These are phyloP conservation scores for Cutaneotrichosporon cutaneum DNA, from an alignment of 1,284 basidiomycete genomes.

Conservation along the genomic window DNA sequence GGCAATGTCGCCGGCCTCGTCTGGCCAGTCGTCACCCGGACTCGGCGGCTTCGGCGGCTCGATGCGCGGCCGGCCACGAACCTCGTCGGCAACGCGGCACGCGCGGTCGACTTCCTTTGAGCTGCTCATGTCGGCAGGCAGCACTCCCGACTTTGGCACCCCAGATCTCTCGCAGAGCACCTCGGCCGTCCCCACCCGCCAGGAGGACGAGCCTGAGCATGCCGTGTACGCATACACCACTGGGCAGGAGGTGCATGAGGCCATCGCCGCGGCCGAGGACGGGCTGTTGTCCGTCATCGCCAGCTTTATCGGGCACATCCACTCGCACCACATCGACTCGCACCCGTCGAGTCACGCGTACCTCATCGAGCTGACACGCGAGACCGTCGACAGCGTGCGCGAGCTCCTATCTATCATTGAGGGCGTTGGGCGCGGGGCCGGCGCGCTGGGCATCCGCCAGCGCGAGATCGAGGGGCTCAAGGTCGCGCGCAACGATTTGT, in stretches of 20 bases:
- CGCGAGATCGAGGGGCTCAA: slow-evolving; percentile 61
- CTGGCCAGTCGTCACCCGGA: slow-evolving; percentile 29
- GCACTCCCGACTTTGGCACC: slow-evolving; percentile 14
- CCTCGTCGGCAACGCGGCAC: slow-evolving; percentile 1
- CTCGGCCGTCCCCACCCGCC: not conserved
- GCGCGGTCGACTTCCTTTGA: slow-evolving; percentile 16
- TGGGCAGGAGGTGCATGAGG: slow-evolving; percentile 44
- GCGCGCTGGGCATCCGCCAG: slow-evolving; percentile 61
- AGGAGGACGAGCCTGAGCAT: slow-evolving; percentile 8
- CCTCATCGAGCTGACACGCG: slow-evolving; percentile 87
- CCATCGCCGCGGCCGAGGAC: slow-evolving; percentile 70
- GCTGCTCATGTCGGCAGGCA: not conserved
- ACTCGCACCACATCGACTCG: slow-evolving; percentile 81
- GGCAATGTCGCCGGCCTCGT: slow-evolving; percentile 15
- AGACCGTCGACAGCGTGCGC: slow-evolving; percentile 89
- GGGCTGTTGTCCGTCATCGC: slow-evolving; percentile 89
- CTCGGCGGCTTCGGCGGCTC: slow-evolving; percentile 10
- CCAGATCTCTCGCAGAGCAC: slow-evolving; percentile 16
- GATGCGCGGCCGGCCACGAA: slow-evolving; percentile 15
- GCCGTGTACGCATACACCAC: slow-evolving; percentile 16
- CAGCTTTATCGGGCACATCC: slow-evolving; percentile 94
- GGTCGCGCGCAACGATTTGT: slow-evolving; percentile 75
- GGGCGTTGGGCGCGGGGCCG: slow-evolving; percentile 65
- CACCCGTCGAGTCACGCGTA: slow-evolving; percentile 90
- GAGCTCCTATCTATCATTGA: slow-evolving; percentile 90